phyloP scores from a whole-genome alignment of 768 basidiomycete species.

The Pleurotus djamor region DNA sequence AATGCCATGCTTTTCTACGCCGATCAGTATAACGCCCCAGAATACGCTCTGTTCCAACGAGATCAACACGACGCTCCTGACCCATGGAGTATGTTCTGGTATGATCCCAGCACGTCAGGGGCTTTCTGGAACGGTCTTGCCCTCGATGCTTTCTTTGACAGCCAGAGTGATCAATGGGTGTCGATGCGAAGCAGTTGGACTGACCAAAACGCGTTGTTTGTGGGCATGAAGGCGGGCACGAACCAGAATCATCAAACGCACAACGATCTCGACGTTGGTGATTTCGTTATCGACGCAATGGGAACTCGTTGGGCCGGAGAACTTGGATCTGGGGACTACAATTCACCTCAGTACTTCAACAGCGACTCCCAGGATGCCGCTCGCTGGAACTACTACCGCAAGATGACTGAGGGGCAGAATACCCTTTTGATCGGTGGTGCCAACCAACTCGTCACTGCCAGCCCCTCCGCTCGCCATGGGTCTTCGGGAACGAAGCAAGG shows the following conservation, averaged over 20 bases:
- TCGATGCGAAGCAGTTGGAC: slow-evolving; percentile 95
- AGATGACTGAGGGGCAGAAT: slow-evolving; percentile 97
- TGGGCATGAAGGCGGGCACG: slow-evolving; percentile 87
- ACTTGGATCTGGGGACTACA: slow-evolving; percentile 86
- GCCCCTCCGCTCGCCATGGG: slow-evolving; percentile 56
- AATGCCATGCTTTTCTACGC: slow-evolving; percentile 85
- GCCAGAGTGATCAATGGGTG: slow-evolving; percentile 76
- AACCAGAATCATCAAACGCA: slow-evolving; percentile 88
- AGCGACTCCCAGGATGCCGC: slow-evolving; percentile 63
- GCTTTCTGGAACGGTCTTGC: slow-evolving; percentile 90
- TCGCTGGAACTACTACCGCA: slow-evolving; percentile 94
- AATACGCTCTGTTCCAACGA: slow-evolving; percentile 87
- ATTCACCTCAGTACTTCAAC: slow-evolving; percentile 71
- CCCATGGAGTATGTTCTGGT: slow-evolving; percentile 92
- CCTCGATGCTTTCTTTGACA: slow-evolving; percentile 82
- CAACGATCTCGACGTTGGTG: slow-evolving; percentile 91
- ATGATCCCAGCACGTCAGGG: slow-evolving; percentile 76
- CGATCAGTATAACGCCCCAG: slow-evolving; percentile 62
- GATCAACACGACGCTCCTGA: slow-evolving; percentile 82
- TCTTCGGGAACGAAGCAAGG: slow-evolving; percentile 67
- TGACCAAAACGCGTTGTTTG: slow-evolving; percentile 75
- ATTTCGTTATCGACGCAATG: slow-evolving; percentile 93
- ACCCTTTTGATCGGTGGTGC: slow-evolving; percentile 71
- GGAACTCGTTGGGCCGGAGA: slow-evolving; percentile 96
- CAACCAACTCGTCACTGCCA: slow-evolving; percentile 80